Conservation (phyloP, 495 filamentous ascomycete genomes). For the Apodospora peruviana region DNA sequence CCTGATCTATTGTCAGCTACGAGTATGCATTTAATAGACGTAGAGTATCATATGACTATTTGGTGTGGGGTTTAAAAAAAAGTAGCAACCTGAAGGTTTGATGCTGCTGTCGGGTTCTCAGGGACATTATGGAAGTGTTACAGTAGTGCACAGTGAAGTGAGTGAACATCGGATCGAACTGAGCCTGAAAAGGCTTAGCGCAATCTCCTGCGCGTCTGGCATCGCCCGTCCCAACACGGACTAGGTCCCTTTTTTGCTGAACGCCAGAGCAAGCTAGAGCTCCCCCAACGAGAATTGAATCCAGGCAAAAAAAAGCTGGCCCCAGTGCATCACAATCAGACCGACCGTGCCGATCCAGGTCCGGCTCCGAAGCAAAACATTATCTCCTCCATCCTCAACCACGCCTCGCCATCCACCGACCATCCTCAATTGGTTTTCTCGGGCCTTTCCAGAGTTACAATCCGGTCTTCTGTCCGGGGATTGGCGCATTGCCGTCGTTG, state of each 20-base stretch:
- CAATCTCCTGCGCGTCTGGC: not conserved
- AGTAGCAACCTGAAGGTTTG: too few species aligned
- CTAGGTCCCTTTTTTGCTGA: slow-evolving; percentile 20
- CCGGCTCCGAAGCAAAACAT: slow-evolving; percentile 10
- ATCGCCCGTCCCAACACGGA: slow-evolving; percentile 6
- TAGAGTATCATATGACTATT: too few species aligned
- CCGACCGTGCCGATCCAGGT: slow-evolving; percentile 24
- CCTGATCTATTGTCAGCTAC: too few species aligned
- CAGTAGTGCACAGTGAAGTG: too few species aligned
- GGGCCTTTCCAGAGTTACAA: not conserved
- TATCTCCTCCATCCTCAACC: slow-evolving; percentile 14
- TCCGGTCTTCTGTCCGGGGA: slow-evolving; percentile 7
- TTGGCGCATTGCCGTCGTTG: slow-evolving; percentile 20
- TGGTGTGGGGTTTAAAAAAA: too few species aligned
- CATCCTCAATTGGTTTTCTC: slow-evolving; percentile 21
- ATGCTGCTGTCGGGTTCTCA: too few species aligned
- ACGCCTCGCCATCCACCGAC: not conserved
- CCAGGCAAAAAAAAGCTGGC: slow-evolving; percentile 27
- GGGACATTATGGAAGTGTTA: too few species aligned
- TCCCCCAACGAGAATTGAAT: slow-evolving; percentile 24
- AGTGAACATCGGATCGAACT: too few species aligned
- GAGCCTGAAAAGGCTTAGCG: slow-evolving; percentile 7
- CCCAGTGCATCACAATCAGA: slow-evolving; percentile 21
- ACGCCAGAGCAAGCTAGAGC: slow-evolving; percentile 15
- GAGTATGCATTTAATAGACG: too few species aligned